These are phyloP conservation scores for Clitocybe nebularis DNA, from an alignment of 1,284 basidiomycete species.

Conservation along the genomic window DNA sequence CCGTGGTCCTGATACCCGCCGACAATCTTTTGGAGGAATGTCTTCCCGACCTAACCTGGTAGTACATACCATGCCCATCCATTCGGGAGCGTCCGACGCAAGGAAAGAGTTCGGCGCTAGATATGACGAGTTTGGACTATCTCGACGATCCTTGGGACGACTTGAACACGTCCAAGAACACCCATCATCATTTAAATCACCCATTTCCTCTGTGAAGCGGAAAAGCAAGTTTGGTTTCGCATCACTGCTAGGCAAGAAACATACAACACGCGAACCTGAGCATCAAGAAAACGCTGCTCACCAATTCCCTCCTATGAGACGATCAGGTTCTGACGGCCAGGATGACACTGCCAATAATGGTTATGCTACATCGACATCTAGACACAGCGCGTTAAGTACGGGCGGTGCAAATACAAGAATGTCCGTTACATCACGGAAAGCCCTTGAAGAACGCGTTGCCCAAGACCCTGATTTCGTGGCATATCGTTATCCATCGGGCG, in stretches of 20 bases:
- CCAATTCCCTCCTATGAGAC: conserved; percentile 41
- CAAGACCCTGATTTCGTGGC: conserved; percentile 79
- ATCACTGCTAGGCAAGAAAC: conserved; percentile 60
- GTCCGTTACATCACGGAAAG: conserved; percentile 63
- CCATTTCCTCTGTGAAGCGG: conserved; percentile 47
- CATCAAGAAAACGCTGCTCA: conserved; percentile 33
- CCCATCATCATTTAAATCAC: conserved; percentile 24
- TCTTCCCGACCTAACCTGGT: conserved; percentile 50
- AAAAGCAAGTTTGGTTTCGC: conserved; percentile 68
- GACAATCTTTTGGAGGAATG: conserved; percentile 73
- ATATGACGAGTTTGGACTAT: conserved; percentile 67
- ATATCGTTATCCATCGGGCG: conserved; percentile 76
- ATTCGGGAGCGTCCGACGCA: conserved; percentile 22
- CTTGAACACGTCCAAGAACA: conserved; percentile 45
- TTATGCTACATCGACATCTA: conserved; percentile 41
- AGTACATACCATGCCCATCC: conserved; percentile 42
- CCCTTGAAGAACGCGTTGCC: conserved; percentile 70
- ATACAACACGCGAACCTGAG: conserved; percentile 39
- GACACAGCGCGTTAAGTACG: conserved; percentile 38
- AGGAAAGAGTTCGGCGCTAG: conserved; percentile 30
- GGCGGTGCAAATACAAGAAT: conserved; percentile 34
- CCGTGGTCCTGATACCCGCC: conserved; percentile 48
- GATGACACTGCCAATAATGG: conserved; percentile 39
- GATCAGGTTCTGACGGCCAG: conserved; percentile 40
- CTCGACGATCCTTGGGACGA: conserved; percentile 55